phyloP scores from a whole-genome alignment of 116 monocot species.

The Phalaenopsis hybrid region DNA sequence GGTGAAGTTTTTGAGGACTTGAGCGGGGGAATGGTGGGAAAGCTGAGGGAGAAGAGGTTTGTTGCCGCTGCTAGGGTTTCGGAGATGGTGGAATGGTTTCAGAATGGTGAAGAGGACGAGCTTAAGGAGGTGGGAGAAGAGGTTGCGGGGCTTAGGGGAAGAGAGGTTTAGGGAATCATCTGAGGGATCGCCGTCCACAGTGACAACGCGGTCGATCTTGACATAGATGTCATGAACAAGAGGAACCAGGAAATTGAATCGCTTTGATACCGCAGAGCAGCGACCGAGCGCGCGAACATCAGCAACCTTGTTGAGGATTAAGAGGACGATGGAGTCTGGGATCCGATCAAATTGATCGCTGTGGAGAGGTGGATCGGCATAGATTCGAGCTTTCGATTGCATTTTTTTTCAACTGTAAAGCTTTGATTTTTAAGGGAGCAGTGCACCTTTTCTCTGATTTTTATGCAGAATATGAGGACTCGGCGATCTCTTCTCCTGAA shows the following conservation, averaged over 20 bases:
- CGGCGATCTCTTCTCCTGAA: neutral
- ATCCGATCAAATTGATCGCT: slow-evolving; percentile 53
- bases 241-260: slow-evolving; percentile 54
- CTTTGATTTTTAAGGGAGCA: neutral
- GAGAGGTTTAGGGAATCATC: slow-evolving; percentile 42
- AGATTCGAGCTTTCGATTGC: slow-evolving; percentile 42
- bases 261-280: slow-evolving; percentile 58
- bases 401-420: slow-evolving; percentile 6
- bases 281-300: slow-evolving; percentile 63
- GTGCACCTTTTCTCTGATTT: neutral
- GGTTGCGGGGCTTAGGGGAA: slow-evolving; percentile 42
- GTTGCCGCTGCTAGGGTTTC: slow-evolving; percentile 26
- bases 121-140: slow-evolving; percentile 64
- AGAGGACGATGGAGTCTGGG: slow-evolving; percentile 41
- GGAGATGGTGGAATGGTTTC: slow-evolving; percentile 65
- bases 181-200: slow-evolving; percentile 48
- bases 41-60: slow-evolving; percentile 61
- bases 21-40: slow-evolving; percentile 66
- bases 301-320: slow-evolving; percentile 49
- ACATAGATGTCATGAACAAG: slow-evolving; percentile 62
- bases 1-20: slow-evolving; percentile 77
- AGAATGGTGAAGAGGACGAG: slow-evolving; percentile 49
- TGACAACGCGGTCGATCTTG: slow-evolving; percentile 70
- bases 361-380: slow-evolving; percentile 23
- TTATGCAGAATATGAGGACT: neutral